Percentiles rank a stretch among this genome's conserved stretches.
phyloP scores from a whole-genome alignment of 768 basidiomycete genomes.

The Coprinopsis cinerea region DNA sequence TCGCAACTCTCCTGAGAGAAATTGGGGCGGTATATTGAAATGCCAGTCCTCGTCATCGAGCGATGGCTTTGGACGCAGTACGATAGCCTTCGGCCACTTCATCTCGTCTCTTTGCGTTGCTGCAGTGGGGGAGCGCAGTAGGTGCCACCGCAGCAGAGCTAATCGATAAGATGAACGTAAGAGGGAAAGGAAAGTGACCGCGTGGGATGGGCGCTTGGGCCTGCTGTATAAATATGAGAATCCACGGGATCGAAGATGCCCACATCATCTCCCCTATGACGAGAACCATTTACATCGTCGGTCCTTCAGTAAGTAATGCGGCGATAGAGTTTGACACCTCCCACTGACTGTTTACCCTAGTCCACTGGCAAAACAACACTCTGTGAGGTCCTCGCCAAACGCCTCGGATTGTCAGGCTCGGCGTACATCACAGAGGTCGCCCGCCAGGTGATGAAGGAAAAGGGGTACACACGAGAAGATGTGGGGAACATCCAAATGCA shows the following conservation, averaged over 20 bases:
- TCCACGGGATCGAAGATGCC: conserved; percentile 20
- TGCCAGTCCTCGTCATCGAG: conserved; percentile 49
- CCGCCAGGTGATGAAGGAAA: conserved; percentile 45
- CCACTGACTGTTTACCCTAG: conserved; percentile 21
- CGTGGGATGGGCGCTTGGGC: conserved; percentile 9
- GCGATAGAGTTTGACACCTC: not conserved
- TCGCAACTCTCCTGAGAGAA: conserved; percentile 15
- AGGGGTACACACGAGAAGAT: conserved; percentile 49
- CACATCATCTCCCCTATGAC: conserved; percentile 26
- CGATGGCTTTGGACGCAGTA: conserved; percentile 33
- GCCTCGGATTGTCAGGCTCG: conserved; percentile 29
- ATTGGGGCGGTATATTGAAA: conserved; percentile 33
- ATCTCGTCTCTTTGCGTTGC: conserved; percentile 6
- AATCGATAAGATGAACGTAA: conserved; percentile 9
- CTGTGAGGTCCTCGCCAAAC: conserved; percentile 43
- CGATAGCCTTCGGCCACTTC: conserved; percentile 9
- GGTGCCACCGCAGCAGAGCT: conserved; percentile 7
- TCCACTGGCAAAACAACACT: conserved; percentile 71
- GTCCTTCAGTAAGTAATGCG: conserved; percentile 39
- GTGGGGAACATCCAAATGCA: conserved; percentile 55
- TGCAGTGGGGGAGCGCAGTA: not conserved
- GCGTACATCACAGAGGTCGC: conserved; percentile 59
- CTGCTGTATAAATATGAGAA: not conserved
- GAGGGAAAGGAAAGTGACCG: not conserved
- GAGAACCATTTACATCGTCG: conserved; percentile 40